Conservation (phyloP, 2,329 filamentous ascomycete species). For the Fusarium pilosicola region DNA sequence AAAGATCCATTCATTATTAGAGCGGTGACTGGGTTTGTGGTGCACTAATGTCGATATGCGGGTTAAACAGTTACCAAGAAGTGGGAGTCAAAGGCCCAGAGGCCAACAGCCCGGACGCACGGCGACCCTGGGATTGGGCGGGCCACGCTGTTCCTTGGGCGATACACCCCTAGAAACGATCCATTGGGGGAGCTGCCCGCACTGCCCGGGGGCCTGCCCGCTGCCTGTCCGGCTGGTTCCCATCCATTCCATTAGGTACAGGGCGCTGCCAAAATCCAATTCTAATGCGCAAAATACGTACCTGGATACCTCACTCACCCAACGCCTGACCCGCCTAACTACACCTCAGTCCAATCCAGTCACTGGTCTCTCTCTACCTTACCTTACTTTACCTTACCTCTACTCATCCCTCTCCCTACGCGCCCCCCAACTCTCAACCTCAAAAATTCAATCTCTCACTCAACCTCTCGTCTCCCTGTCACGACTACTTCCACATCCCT, state of each 20-base stretch:
- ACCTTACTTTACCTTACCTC: slow-evolving; percentile 6
- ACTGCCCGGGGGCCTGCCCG: background rate
- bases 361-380: slow-evolving; percentile 18
- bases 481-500: slow-evolving; percentile 31
- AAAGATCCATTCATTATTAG: slow-evolving; percentile 17
- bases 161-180: slow-evolving; percentile 3
- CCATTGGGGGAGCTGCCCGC: background rate
- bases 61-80: slow-evolving; percentile 15
- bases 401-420: slow-evolving; percentile 40
- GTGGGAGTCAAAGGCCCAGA: slow-evolving; percentile 18
- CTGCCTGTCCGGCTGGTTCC: background rate
- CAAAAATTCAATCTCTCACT: slow-evolving; percentile 41
- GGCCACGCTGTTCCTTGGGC: background rate
- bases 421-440: slow-evolving; percentile 44
- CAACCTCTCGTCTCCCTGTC: slow-evolving; percentile 37
- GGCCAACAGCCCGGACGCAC: background rate
- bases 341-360: slow-evolving; percentile 21
- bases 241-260: background rate
- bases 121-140: slow-evolving; percentile 3
- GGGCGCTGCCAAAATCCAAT: slow-evolving; percentile 6
- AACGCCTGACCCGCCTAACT: slow-evolving; percentile 6
- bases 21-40: slow-evolving; percentile 36
- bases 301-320: background rate
- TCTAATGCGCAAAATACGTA: slow-evolving; percentile 7
- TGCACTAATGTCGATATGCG: slow-evolving; percentile 20